Evolutionary conservation across 2,329 filamentous ascomycete genomes (phyloP).

Genomic region (Fusarium armeniacum): DNA sequence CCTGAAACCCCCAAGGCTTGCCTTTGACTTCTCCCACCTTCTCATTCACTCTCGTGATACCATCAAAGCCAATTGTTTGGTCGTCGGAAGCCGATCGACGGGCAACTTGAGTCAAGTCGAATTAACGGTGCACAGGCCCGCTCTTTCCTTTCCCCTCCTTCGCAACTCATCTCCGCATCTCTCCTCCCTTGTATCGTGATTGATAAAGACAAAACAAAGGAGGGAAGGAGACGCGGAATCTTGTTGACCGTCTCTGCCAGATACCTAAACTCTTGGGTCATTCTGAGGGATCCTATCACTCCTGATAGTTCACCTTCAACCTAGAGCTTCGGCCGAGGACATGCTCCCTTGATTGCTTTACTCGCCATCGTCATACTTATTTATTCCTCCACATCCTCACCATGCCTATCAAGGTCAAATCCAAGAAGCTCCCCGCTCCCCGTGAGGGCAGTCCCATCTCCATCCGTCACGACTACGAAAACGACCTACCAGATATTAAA

Average conservation of each 20-base stretch:
- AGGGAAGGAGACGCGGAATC: constrained; percentile 17
- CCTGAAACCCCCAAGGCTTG: constrained; percentile 24
- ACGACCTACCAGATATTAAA: constrained; percentile 68
- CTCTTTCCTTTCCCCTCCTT: constrained; percentile 22
- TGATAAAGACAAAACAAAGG: constrained; percentile 15
- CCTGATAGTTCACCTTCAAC: background rate
- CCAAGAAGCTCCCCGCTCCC: constrained; percentile 52
- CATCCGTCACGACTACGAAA: constrained; percentile 54
- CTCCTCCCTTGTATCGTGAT: constrained; percentile 28
- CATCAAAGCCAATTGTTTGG: constrained; percentile 18
- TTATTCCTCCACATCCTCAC: constrained; percentile 13
- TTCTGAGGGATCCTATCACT: background rate
- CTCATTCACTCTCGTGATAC: constrained; percentile 31
- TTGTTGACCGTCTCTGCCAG: constrained; percentile 4
- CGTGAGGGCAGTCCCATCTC: constrained; percentile 56
- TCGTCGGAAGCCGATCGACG: constrained; percentile 27
- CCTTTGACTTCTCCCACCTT: constrained; percentile 14
- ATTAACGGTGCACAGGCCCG: constrained; percentile 40
- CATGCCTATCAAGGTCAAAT: constrained; percentile 58
- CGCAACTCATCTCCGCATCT: constrained; percentile 23
- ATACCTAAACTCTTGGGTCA: background rate
- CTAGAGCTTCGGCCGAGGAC: constrained; percentile 5
- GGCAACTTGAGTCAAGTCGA: constrained; percentile 13
- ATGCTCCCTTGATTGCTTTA: background rate
- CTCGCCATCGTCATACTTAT: background rate